These are phyloP conservation scores for Bipolaris gigantea DNA, from an alignment of 2,329 filamentous ascomycete species.

Conservation along the genomic window DNA sequence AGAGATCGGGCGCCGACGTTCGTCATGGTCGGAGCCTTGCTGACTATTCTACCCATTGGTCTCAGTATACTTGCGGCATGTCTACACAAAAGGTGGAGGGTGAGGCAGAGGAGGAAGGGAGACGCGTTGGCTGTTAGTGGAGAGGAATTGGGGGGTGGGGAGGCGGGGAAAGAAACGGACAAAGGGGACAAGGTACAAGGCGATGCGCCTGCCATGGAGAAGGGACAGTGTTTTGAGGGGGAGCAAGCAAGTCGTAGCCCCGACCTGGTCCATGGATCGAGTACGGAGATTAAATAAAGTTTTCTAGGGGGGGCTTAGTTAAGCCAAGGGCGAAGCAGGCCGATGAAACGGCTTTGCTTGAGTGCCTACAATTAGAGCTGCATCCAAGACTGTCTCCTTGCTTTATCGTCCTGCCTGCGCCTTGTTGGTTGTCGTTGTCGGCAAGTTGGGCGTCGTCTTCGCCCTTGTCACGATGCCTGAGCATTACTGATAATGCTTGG, in stretches of 20 bases:
- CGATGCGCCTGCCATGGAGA: background rate
- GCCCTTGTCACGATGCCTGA: no score
- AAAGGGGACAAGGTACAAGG: background rate
- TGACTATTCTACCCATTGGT: background rate
- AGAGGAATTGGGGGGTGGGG: background rate
- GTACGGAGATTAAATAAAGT: no score
- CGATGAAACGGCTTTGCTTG: background rate
- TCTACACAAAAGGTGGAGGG: background rate
- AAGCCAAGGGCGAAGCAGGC: background rate
- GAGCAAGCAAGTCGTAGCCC: background rate
- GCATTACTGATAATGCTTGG: no score
- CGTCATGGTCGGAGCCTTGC: background rate
- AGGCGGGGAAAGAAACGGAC: background rate
- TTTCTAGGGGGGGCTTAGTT: no score
- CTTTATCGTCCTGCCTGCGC: no score
- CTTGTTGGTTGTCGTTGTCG: no score
- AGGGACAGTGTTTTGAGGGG: background rate
- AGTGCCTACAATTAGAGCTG: no score
- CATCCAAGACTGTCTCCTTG: no score
- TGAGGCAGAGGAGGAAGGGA: background rate
- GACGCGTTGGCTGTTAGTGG: background rate
- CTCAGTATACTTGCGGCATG: slow-evolving; percentile 1
- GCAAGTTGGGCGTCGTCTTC: no score
- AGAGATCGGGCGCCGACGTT: background rate
- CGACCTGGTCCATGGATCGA: background rate